These are phyloP conservation scores for Ophiosphaerella herpotricha DNA, from an alignment of 2,329 filamentous ascomycete species.

Conservation along the genomic window DNA sequence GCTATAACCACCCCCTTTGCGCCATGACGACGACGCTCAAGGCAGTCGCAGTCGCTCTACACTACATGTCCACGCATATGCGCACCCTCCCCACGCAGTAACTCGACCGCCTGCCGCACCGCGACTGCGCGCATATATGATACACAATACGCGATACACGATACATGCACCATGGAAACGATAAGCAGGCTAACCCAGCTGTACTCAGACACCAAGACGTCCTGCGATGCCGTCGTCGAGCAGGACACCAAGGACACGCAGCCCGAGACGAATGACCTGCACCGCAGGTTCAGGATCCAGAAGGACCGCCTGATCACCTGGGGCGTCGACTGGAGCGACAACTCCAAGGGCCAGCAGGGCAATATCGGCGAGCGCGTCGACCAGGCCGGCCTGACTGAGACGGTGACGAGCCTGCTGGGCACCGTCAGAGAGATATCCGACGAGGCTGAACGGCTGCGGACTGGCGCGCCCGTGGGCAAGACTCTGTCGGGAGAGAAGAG, in stretches of 20 bases:
- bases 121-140: slow-evolving; percentile 4
- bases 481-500: slow-evolving; percentile 44
- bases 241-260: slow-evolving; percentile 61
- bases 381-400: slow-evolving; percentile 71
- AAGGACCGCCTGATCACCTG: slow-evolving; percentile 78
- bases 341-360: slow-evolving; percentile 59
- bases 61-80: slow-evolving; percentile 20
- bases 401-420: slow-evolving; percentile 77
- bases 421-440: slow-evolving; percentile 81
- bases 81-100: slow-evolving; percentile 18
- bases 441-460: slow-evolving; percentile 74
- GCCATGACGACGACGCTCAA: slow-evolving; percentile 36
- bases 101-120: slow-evolving; percentile 9
- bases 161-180: slow-evolving; percentile 37
- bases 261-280: slow-evolving; percentile 71
- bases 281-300: slow-evolving; percentile 78
- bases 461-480: slow-evolving; percentile 48
- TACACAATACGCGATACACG: no score
- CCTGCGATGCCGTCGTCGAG: slow-evolving; percentile 71
- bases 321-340: slow-evolving; percentile 82
- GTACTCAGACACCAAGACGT: slow-evolving; percentile 81
- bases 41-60: slow-evolving; percentile 30
- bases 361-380: slow-evolving; percentile 74
- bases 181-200: slow-evolving; percentile 56
- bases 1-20: slow-evolving; percentile 21